Conservation (phyloP, 202 grass and related monocot genomes). For the Hordeum pubiflorum region DNA sequence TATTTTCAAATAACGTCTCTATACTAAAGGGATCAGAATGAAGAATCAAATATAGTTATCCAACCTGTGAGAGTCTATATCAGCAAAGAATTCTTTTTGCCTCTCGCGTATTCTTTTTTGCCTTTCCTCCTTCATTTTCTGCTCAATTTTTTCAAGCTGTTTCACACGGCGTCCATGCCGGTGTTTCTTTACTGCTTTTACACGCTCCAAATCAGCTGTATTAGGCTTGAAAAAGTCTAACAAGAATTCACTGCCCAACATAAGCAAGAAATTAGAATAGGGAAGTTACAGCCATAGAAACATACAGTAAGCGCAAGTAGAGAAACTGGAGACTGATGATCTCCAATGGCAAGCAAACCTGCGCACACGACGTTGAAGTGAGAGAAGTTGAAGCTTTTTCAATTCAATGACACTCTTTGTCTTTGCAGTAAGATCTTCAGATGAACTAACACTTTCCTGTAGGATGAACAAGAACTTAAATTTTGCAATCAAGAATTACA, state of each 20-base stretch:
- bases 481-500: slow-evolving; percentile 5
- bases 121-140: slow-evolving; percentile 99
- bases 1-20: slow-evolving; percentile 15
- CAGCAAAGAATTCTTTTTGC: slow-evolving; percentile 97
- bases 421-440: slow-evolving; percentile 84
- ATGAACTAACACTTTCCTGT: slow-evolving; percentile 89
- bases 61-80: slow-evolving; percentile 90
- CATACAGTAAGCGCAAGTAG: background rate
- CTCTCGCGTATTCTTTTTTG: slow-evolving; percentile 96
- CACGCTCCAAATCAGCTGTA: slow-evolving; percentile 58
- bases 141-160: slow-evolving; percentile 97
- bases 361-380: slow-evolving; percentile 72
- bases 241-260: slow-evolving; percentile 80
- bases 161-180: slow-evolving; percentile 87
- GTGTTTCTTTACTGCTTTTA: slow-evolving; percentile 87
- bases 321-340: background rate
- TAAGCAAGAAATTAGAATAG: slow-evolving; percentile 22
- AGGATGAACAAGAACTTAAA: slow-evolving; percentile 17
- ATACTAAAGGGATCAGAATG: background rate
- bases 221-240: slow-evolving; percentile 88
- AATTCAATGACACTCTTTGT: slow-evolving; percentile 96
- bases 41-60: slow-evolving; percentile 2
- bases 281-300: background rate
- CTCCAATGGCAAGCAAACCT: slow-evolving; percentile 41
- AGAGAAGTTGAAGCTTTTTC: slow-evolving; percentile 98